Evolutionary conservation across 345 rosid species (phyloP).

Genomic region (Rhodomyrtus tomentosa): DNA sequence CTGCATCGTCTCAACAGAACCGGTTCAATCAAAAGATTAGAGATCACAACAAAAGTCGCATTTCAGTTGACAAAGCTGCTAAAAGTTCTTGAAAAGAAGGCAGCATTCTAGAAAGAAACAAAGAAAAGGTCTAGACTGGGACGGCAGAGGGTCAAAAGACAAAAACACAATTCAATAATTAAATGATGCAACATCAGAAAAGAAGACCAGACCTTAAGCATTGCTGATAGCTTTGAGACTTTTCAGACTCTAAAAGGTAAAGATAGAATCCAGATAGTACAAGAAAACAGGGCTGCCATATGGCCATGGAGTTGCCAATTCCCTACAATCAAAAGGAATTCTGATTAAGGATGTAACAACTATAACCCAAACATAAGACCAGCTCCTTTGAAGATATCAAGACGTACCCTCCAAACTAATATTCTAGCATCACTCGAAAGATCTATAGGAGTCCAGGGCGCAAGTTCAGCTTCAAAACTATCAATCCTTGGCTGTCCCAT

Average conservation of each 20-base stretch:
- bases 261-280: constrained; percentile 79
- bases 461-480: constrained; percentile 42
- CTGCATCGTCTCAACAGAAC: constrained; percentile 35
- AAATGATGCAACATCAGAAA: neutral
- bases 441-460: constrained; percentile 67
- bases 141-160: neutral
- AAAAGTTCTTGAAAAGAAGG: neutral
- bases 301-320: constrained; percentile 85
- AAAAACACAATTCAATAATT: neutral
- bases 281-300: constrained; percentile 91
- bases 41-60: neutral
- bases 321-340: constrained; percentile 42
- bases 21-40: neutral
- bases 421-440: constrained; percentile 64
- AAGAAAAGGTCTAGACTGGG: neutral
- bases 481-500: constrained; percentile 57
- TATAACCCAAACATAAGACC: constrained; percentile 3
- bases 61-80: neutral
- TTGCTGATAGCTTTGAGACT: constrained; percentile 71
- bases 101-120: neutral
- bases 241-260: constrained; percentile 73
- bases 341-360: neutral
- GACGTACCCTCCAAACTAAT: constrained; percentile 87
- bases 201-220: constrained; percentile 56
- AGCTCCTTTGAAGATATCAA: constrained; percentile 4